These are phyloP conservation scores for Boehmeria nivea DNA, from an alignment of 306 rosid genomes.

Conservation along the genomic window DNA sequence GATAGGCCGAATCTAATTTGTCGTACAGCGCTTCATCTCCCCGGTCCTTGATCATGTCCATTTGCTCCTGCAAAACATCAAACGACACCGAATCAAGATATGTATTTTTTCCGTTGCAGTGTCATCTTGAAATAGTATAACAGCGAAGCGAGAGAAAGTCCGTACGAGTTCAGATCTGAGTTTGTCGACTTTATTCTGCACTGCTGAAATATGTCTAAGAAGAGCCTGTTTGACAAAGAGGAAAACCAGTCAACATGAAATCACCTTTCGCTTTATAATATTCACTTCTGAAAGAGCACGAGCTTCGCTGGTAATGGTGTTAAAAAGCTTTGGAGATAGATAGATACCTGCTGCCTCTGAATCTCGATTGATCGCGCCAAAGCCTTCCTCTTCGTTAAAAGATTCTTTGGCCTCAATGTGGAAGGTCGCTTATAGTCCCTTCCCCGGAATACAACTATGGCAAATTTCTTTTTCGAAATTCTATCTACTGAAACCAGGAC, in stretches of 20 bases:
- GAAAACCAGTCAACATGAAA: slow-evolving; percentile 11
- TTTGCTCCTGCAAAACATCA: slow-evolving; percentile 50
- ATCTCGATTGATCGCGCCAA: slow-evolving; percentile 92
- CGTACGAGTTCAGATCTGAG: slow-evolving; percentile 74
- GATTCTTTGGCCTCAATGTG: slow-evolving; percentile 83
- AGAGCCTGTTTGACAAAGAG: slow-evolving; percentile 62
- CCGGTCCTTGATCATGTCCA: slow-evolving; percentile 59
- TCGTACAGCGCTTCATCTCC: slow-evolving; percentile 72
- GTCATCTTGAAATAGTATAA: background rate
- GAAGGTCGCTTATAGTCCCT: slow-evolving; percentile 78
- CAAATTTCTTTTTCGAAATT: slow-evolving; percentile 66
- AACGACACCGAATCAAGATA: slow-evolving; percentile 9
- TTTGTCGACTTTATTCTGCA: slow-evolving; percentile 58
- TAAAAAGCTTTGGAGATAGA: slow-evolving; percentile 4
- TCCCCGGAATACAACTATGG: slow-evolving; percentile 76
- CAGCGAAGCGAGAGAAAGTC: slow-evolving; percentile 4
- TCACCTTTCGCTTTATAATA: too few species aligned
- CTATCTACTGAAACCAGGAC: slow-evolving; percentile 87
- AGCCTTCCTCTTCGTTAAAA: slow-evolving; percentile 95
- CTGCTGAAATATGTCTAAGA: slow-evolving; percentile 47
- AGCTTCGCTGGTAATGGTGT: too few species aligned
- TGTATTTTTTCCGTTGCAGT: too few species aligned
- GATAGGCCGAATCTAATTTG: slow-evolving; percentile 59
- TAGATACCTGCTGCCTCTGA: slow-evolving; percentile 78
- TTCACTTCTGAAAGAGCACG: too few species aligned